Conservation (phyloP, 2,329 filamentous ascomycete genomes). For the Fusarium nelsonii region DNA sequence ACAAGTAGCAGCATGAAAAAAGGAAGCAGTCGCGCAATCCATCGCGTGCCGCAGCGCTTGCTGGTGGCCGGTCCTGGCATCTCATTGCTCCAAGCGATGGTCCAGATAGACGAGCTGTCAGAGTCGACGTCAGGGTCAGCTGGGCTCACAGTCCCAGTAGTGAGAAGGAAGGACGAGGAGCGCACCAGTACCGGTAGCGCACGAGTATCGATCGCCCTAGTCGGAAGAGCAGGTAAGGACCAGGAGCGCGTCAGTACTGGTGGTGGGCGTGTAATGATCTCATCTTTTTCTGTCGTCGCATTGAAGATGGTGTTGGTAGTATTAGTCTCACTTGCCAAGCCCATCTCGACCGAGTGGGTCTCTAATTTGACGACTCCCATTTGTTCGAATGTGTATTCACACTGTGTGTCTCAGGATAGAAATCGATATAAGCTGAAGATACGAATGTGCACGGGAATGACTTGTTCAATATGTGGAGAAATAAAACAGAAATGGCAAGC, state of each 20-base stretch:
- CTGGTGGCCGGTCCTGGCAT: slow-evolving; percentile 50
- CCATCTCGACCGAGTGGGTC: slow-evolving; percentile 14
- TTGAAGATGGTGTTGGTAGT: not conserved
- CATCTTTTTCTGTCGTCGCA: slow-evolving; percentile 23
- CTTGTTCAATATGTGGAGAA: not conserved
- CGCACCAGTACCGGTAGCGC: not conserved
- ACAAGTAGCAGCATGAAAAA: slow-evolving; percentile 74
- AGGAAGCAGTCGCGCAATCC: slow-evolving; percentile 72
- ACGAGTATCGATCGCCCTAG: not conserved
- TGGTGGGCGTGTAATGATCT: slow-evolving; percentile 23
- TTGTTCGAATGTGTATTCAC: not conserved
- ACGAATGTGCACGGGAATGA: not conserved
- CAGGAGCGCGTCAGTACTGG: slow-evolving; percentile 1
- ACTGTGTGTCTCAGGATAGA: not conserved
- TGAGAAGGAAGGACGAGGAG: not conserved
- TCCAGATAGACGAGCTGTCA: slow-evolving; percentile 14
- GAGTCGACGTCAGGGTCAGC: not conserved
- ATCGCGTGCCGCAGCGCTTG: slow-evolving; percentile 50
- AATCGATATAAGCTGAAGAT: not conserved
- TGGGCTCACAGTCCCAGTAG: too few relatives aligned
- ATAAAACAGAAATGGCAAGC: too few relatives aligned
- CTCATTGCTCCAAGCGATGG: slow-evolving; percentile 45
- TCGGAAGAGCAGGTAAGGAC: not conserved
- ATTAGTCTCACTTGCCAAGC: slow-evolving; percentile 14
- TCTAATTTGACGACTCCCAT: not conserved